Base-by-base conservation (phyloP, 2,329 filamentous ascomycete species). In the Cordyceps pruinosa region DNA sequence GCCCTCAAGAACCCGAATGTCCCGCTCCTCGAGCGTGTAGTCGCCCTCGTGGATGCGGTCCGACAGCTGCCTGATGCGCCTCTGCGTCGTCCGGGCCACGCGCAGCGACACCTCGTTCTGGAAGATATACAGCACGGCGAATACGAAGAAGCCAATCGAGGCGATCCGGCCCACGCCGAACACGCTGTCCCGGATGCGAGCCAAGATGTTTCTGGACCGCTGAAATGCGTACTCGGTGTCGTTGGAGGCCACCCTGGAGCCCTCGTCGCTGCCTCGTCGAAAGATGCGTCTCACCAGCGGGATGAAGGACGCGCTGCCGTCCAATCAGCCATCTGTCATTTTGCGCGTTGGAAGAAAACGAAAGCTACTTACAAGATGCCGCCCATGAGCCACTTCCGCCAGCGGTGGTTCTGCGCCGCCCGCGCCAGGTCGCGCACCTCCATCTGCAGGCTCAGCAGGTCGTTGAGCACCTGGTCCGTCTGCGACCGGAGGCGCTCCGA, bases 211-310 rank as follows among this genome's bases (percentile, higher is more conserved):
- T 66, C 75, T 76, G 66, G 78, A 80, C 62, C 72, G 73, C 26
- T 66, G 69, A 65, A 82, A 84, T 30, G 81, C 81, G 63, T 83
- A 80, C 69, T 84, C 81, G 26, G 81, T 84, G 61, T 77, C 73
- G 66, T 80, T 83, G 60, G 75, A 65, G 1, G 73, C 67, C 8
- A 59, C 51, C 9, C 70, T 66, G 3, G 69, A 68, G 53, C 73
- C 70, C 15, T 73, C 70, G 15, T 73, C 66, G 12, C 66, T 58
- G 15, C 72, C 68, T 17, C 78, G 74, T 17, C 76, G 75, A 66
- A 81, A 83, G 61, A 83, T 72, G 42, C 69, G 68, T 42, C 78
- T 77, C 23, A 84, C 75, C 2, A 74, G 67, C 1, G 81, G 81
- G 58, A 84, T 75, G 53, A 83, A 76, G 8, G 73, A 70, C 1